Evolutionary conservation across 2,329 filamentous ascomycete genomes (phyloP).

Genomic region (Aspergillus sergii): DNA sequence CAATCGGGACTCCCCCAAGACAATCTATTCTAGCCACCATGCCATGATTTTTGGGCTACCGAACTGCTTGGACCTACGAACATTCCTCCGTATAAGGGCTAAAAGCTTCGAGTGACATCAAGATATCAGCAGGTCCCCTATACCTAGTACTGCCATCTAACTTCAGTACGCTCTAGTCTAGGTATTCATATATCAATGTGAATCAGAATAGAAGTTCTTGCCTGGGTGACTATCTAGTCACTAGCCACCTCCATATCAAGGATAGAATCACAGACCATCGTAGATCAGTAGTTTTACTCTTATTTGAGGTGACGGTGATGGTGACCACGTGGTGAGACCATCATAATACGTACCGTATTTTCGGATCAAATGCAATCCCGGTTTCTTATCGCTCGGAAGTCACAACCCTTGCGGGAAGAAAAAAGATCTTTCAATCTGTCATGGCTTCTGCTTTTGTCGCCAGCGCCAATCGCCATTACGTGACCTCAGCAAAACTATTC

Average conservation of each 20-base stretch:
- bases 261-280: neutral
- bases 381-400: conserved; percentile 24
- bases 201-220: neutral
- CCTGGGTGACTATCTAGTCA: neutral
- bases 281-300: neutral
- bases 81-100: neutral
- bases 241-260: neutral
- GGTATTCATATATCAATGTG: neutral
- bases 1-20: neutral
- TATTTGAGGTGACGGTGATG: neutral
- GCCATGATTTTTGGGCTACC: neutral
- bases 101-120: no score
- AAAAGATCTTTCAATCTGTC: conserved; percentile 16
- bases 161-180: neutral
- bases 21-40: neutral
- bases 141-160: neutral
- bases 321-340: neutral
- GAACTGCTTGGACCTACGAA: neutral
- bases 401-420: conserved; percentile 18
- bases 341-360: conserved; percentile 4
- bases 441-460: neutral
- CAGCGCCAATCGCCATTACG: neutral
- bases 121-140: neutral
- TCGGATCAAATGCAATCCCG: conserved; percentile 29
- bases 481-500: neutral